Conservation (phyloP, 768 basidiomycete genomes). For the Suillus subalutaceus region DNA sequence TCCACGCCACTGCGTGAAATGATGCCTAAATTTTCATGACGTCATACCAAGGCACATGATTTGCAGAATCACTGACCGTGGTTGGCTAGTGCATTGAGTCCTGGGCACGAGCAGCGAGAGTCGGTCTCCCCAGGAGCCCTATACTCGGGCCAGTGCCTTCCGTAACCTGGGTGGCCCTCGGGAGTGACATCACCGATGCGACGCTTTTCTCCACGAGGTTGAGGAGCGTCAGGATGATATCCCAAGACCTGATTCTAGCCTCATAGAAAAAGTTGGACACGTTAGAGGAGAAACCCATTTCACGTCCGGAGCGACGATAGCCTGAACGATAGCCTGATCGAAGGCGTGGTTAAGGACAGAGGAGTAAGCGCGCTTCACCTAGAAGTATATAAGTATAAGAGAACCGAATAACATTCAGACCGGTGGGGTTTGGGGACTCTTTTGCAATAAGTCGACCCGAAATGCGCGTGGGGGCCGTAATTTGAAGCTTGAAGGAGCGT, state of each 20-base stretch:
- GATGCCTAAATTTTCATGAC: not conserved
- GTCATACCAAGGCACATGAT: not conserved
- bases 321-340: not conserved
- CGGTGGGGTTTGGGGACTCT: not conserved
- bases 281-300: not conserved
- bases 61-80: not conserved
- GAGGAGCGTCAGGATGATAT: not conserved
- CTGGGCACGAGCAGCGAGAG: constrained; percentile 1
- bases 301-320: not conserved
- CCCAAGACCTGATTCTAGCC: not conserved
- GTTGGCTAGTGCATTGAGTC: constrained; percentile 1
- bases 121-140: not conserved
- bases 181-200: not conserved
- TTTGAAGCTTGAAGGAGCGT: not conserved
- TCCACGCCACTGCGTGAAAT: not conserved
- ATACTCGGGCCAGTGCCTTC: constrained; percentile 2
- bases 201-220: not conserved
- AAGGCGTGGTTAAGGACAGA: not conserved
- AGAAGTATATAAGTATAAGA: not conserved
- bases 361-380: not conserved
- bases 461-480: not conserved
- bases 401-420: not conserved
- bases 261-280: not conserved
- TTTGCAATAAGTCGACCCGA: not conserved
- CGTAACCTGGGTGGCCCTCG: not conserved